These are phyloP conservation scores for Ocimum tenuiflorum DNA, from an alignment of 257 asterid species.

Conservation along the genomic window DNA sequence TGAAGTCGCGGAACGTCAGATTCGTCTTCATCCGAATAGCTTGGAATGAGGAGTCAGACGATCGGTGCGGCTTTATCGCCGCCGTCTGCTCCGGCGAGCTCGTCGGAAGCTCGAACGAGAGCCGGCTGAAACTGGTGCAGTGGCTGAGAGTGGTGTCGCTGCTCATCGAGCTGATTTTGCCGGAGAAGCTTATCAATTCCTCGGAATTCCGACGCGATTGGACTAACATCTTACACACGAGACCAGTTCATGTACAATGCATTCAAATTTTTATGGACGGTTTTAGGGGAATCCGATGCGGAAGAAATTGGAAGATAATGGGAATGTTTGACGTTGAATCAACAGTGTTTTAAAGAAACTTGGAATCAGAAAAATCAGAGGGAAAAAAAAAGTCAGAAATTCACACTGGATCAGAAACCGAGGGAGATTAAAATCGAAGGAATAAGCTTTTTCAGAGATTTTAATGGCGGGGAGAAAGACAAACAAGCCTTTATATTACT, in stretches of 20 bases:
- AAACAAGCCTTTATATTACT: background rate
- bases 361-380: conserved; percentile 19
- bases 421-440: conserved; percentile 6
- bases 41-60: conserved; percentile 65
- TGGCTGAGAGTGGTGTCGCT: conserved; percentile 45
- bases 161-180: conserved; percentile 59
- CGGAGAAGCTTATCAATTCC: conserved; percentile 21
- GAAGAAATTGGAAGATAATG: background rate
- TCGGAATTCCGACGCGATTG: conserved; percentile 26
- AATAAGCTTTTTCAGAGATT: background rate
- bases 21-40: conserved; percentile 27
- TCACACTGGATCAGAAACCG: conserved; percentile 11
- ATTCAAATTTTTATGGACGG: background rate
- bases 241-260: conserved; percentile 14
- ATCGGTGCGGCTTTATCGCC: conserved; percentile 56
- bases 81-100: conserved; percentile 46
- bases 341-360: conserved; percentile 5
- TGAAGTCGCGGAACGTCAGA: conserved; percentile 55
- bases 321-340: background rate
- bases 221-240: conserved; percentile 22
- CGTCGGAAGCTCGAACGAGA: conserved; percentile 55
- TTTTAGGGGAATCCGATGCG: conserved; percentile 20
- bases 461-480: conserved; percentile 7
- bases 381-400: conserved; percentile 21
- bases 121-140: conserved; percentile 56